phyloP scores from a whole-genome alignment of 208 protist species.

The Phytomonas serpens region DNA sequence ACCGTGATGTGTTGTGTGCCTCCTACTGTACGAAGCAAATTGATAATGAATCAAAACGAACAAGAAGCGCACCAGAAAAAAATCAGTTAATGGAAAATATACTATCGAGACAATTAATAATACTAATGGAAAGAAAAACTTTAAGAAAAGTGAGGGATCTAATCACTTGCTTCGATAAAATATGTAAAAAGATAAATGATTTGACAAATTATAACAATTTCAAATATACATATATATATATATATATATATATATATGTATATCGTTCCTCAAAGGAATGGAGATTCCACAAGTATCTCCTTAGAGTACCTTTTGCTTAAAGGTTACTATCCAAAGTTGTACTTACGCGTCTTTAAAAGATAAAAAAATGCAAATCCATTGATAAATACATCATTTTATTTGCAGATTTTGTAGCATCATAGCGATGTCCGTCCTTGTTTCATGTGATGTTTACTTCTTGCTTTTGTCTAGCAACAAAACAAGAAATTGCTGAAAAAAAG shows the following conservation, averaged over 20 bases:
- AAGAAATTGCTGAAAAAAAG: background rate
- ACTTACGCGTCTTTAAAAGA: background rate
- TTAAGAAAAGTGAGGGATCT: background rate
- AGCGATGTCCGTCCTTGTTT: too few relatives aligned
- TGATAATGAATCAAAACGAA: background rate
- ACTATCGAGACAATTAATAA: background rate
- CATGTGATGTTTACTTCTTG: background rate
- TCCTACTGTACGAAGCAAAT: background rate
- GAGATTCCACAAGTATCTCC: background rate
- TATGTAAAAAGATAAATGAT: background rate
- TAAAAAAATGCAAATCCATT: background rate
- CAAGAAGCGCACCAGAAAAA: background rate
- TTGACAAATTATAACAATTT: background rate
- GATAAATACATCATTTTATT: background rate
- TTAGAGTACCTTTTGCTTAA: background rate
- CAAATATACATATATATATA: too few relatives aligned
- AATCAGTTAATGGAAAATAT: background rate
- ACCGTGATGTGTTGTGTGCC: background rate
- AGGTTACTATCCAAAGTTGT: background rate
- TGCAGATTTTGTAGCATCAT: too few relatives aligned
- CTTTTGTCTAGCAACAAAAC: background rate
- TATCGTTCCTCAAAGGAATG: background rate
- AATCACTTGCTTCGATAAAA: background rate
- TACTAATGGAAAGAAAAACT: background rate
- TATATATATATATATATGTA: too few relatives aligned